These are phyloP conservation scores for Theobroma grandiflorum DNA, from an alignment of 441 rosid species.

Conservation along the genomic window DNA sequence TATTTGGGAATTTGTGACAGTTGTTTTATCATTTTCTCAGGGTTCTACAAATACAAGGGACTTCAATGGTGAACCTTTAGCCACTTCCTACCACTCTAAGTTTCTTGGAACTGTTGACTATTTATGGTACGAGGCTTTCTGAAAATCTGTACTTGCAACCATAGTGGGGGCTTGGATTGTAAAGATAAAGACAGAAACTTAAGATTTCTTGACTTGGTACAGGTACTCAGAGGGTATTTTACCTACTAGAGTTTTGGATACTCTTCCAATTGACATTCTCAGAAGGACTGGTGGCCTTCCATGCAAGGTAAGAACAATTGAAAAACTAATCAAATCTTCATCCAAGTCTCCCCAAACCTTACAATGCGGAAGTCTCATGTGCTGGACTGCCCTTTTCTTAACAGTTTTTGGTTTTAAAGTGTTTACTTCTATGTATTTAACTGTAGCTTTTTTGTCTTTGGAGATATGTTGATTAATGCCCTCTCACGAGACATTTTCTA, in stretches of 20 bases:
- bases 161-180: not conserved
- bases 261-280: slow-evolving; percentile 65
- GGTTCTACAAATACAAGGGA: slow-evolving; percentile 61
- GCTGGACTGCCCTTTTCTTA: not conserved
- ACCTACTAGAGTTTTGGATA: slow-evolving; percentile 77
- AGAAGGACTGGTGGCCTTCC: slow-evolving; percentile 73
- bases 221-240: slow-evolving; percentile 72
- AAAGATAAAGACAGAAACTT: not conserved
- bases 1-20: not conserved
- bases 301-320: slow-evolving; percentile 51
- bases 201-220: slow-evolving; percentile 20
- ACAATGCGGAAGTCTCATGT: not conserved
- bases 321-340: not conserved
- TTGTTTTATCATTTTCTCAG: slow-evolving; percentile 37
- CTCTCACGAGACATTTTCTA: not conserved
- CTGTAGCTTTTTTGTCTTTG: not conserved
- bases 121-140: slow-evolving; percentile 58
- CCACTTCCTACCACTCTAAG: slow-evolving; percentile 80
- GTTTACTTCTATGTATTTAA: not conserved
- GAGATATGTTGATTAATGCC: not conserved
- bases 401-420: not conserved
- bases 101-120: slow-evolving; percentile 90
- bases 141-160: not conserved
- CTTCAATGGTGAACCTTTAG: slow-evolving; percentile 69
- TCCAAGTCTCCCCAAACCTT: not conserved